These are phyloP conservation scores for Ganoderma resinaceum DNA, from an alignment of 1,284 basidiomycete genomes.

Conservation along the genomic window DNA sequence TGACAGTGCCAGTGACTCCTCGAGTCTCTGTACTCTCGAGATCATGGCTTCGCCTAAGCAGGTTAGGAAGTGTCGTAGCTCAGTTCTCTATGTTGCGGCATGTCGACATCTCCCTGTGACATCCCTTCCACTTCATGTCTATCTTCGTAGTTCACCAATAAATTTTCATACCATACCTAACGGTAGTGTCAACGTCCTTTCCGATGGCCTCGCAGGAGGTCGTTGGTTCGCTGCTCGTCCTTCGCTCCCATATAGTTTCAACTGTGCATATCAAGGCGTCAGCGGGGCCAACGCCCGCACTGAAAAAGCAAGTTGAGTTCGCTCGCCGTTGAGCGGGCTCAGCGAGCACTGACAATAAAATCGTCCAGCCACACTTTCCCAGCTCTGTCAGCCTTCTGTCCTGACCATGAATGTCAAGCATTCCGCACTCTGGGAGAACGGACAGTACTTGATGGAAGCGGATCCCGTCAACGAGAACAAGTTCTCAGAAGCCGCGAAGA, in stretches of 20 bases:
- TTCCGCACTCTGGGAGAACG: not conserved
- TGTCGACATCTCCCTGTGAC: constrained; percentile 50
- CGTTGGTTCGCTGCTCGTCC: too few species aligned
- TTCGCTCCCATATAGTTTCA: too few species aligned
- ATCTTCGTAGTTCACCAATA: not conserved
- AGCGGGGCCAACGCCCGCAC: too few species aligned
- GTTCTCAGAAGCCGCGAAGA: not conserved
- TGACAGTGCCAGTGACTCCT: constrained; percentile 50
- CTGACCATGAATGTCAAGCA: not conserved
- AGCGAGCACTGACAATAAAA: too few species aligned
- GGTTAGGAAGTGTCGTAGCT: constrained; percentile 51
- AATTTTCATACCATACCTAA: not conserved
- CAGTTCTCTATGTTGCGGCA: constrained; percentile 45
- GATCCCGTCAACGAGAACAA: not conserved
- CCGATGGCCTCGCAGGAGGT: too few species aligned
- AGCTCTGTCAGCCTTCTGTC: not conserved
- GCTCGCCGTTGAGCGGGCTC: too few species aligned
- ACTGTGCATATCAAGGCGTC: too few species aligned
- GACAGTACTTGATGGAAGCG: not conserved
- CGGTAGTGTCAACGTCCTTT: not conserved
- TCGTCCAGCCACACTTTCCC: not conserved
- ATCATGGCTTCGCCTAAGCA: constrained; percentile 41
- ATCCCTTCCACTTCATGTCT: constrained; percentile 20
- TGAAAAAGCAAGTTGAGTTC: too few species aligned
- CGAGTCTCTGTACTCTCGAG: constrained; percentile 48